Base-by-base conservation (phyloP, 2,329 filamentous ascomycete species). In the Metarhizium robertsii region DNA sequence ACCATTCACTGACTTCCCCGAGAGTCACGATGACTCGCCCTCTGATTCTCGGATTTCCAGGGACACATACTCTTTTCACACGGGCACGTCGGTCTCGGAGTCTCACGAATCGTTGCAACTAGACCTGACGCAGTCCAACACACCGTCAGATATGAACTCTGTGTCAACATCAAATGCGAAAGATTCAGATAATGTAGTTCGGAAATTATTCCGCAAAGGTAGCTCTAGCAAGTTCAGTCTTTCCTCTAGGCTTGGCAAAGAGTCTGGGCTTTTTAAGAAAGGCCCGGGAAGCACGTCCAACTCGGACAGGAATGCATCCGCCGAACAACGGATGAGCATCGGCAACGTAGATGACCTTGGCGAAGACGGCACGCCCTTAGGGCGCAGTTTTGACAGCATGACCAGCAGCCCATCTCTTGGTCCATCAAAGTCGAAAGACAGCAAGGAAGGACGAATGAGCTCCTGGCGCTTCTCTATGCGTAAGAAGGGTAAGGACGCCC, bases 141-240 rank as follows among this genome's bases (percentile, higher is more conserved):
- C 80, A 2, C 72, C 76, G 3, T 83, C 80, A 5, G 82, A 86
- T 42, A 69, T 77, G 18, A 74, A 73, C 48, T 65, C 68, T 2
- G 69, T 71, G 11, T 60, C 71, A 18, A 69, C 66, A n/a, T 64
- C 69, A 3, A 70, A 69, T 38, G 58, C 67, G 34, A 80, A 79
- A 62, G 74, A 83, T 55, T 71, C 76, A 59, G 80, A 83, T 53
- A 81, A 81, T 59, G 79, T 81, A 54, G 71, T 85, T 60, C 73
- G 78, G 65, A 80, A 84, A 65, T 73, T 86, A 51, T 79, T 86
- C 55, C 79, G 83, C 36, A 86, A 86, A 70, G 80, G 83, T 52
- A 85, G 81, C 66, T 83, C 81, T 6, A 78, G 80, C 67, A 86
- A 86, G 70, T 86, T 86, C 66, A 81, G 80, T 66, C 72, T 85